Conservation (phyloP, 768 basidiomycete species). For the Boletus rubropictus region DNA sequence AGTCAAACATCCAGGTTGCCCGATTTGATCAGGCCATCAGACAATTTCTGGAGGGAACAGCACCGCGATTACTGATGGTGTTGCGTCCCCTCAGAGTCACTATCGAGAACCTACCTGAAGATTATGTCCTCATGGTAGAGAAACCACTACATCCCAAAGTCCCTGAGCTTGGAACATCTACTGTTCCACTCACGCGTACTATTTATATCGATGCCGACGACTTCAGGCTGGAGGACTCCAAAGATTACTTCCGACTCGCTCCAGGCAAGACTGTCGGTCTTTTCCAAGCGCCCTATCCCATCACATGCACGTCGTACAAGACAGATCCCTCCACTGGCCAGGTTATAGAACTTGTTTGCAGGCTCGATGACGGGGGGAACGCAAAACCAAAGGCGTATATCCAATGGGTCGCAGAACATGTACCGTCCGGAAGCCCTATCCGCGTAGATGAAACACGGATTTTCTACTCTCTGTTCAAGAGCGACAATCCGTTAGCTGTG, state of each 20-base stretch:
- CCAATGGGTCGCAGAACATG: conserved; percentile 93
- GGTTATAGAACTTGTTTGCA: conserved; percentile 75
- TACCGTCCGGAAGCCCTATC: conserved; percentile 74
- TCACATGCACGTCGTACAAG: conserved; percentile 89
- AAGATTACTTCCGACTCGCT: conserved; percentile 95
- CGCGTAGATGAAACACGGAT: conserved; percentile 83
- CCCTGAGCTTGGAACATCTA: conserved; percentile 75
- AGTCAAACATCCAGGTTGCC: conserved; percentile 76
- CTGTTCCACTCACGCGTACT: conserved; percentile 79
- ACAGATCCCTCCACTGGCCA: conserved; percentile 65
- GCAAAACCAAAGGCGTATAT: conserved; percentile 92
- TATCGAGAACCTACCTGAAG: conserved; percentile 86
- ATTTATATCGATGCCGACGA: conserved; percentile 92
- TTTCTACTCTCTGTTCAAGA: conserved; percentile 92
- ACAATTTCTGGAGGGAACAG: conserved; percentile 82
- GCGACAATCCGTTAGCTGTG: conserved; percentile 71
- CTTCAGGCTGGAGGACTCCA: conserved; percentile 85
- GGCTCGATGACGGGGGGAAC: conserved; percentile 62
- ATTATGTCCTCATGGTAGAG: conserved; percentile 75
- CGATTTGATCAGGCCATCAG: conserved; percentile 90
- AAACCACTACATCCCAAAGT: conserved; percentile 95
- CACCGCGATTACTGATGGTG: conserved; percentile 87
- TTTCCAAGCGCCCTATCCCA: conserved; percentile 87
- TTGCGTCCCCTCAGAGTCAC: conserved; percentile 84
- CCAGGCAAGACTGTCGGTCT: conserved; percentile 97